Evolutionary conservation across 306 rosid genomes (phyloP), one percentile per base, ranked within the genome.

Genomic region (Castanea sativa): DNA sequence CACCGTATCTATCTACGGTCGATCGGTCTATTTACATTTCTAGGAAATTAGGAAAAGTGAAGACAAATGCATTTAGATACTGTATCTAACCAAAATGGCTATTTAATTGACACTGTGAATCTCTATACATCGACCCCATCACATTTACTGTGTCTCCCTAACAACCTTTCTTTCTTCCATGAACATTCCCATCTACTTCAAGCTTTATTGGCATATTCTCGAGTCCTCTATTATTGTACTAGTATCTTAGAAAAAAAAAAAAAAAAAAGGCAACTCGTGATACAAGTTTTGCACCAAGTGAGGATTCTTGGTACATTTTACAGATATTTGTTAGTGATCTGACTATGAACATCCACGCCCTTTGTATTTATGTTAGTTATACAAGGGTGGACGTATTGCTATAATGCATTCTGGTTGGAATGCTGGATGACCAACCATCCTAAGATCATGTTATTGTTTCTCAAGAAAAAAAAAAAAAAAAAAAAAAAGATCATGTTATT

Each of bases 61-160:
- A 33, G 74, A 69, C 74, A 84, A 72, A 43, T 4, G n/a, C 82
- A 69, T 70, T 68, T n/a, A 80, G 73, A 41, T 12, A 58, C 5
- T 32, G 60, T 3, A 55, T 70, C 76, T 52, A 29, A 64, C 20
- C 32, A 64, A 16, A 64, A 16, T 29, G 23, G 5, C 70, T 16
- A 16, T 64, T 63, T 30, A 64, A 64, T 16, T 30, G n/a, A 29
- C 11, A 27, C 10, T 63, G 38, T 29, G 70, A 64, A 16, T 32
- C 45, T 64, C 2, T 16, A 3, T 30, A 2, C 5, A 4, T n/a
- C 11, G 71, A 7, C 49, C 25, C 72, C 52, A 67, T 67, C 72
- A 7, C 72, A 67, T 67, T 67, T 6, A 32, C 9, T 60, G 18
- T 3, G 71, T 33, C 25, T 16, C 16, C 72, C 51, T 10, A 19